Percentiles rank a stretch among this genome's conserved stretches.
Conservation (phyloP, 1,139 yeast genomes). For the Suhomyces maxii region DNA sequence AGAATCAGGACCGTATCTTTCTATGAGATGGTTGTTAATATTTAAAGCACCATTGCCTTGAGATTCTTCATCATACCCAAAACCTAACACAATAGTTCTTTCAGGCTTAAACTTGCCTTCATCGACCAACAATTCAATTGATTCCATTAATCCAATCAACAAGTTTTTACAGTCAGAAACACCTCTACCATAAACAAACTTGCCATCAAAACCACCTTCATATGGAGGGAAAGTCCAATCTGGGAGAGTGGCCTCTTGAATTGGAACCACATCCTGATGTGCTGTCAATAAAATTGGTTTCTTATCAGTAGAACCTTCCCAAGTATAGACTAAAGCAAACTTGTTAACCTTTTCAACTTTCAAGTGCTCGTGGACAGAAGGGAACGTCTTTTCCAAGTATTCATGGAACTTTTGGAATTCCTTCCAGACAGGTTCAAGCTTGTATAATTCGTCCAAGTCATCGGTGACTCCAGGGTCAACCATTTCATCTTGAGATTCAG, state of each 20-base stretch:
- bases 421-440: conserved; percentile 27
- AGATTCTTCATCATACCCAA: conserved; percentile 53
- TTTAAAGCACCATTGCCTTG: conserved; percentile 38
- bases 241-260: conserved; percentile 37
- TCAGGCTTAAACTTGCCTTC: conserved; percentile 37
- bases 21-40: conserved; percentile 31
- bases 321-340: conserved; percentile 36
- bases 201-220: conserved; percentile 42
- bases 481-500: conserved; percentile 58
- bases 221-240: conserved; percentile 49
- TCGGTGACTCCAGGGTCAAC: conserved; percentile 26
- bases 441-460: conserved; percentile 25
- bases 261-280: conserved; percentile 54
- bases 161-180: conserved; percentile 49
- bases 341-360: conserved; percentile 32
- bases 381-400: conserved; percentile 31
- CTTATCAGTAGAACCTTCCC: conserved; percentile 31
- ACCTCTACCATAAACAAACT: conserved; percentile 46
- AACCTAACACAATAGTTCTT: conserved; percentile 44
- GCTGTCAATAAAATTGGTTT: conserved; percentile 48
- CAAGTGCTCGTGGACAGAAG: conserved; percentile 32
- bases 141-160: conserved; percentile 41
- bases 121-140: conserved; percentile 40
- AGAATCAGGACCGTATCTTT: conserved; percentile 41
- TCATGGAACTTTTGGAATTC: conserved; percentile 30